Evolutionary conservation across 768 basidiomycete species (phyloP).

Genomic region (Mycena amicta): DNA sequence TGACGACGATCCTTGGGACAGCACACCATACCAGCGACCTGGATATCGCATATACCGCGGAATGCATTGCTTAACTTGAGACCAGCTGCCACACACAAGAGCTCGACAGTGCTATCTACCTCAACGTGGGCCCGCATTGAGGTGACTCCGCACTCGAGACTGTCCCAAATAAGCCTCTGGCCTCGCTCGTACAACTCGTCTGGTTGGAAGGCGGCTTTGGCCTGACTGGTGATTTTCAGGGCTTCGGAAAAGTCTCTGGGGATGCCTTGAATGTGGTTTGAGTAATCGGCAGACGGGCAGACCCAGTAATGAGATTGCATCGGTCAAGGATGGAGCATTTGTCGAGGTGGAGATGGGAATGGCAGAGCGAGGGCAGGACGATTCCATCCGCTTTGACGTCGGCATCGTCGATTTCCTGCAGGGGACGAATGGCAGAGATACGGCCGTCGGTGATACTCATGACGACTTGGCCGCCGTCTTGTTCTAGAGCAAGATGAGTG

Average conservation of each 20-base stretch:
- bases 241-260: slow-evolving; percentile 59
- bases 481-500: too few relatives aligned
- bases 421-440: slow-evolving; percentile 3
- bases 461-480: too few relatives aligned
- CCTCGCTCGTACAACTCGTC: slow-evolving; percentile 56
- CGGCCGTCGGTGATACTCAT: too few relatives aligned
- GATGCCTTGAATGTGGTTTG: slow-evolving; percentile 7
- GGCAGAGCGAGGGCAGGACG: slow-evolving; percentile 49
- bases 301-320: slow-evolving; percentile 58
- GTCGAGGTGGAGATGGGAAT: slow-evolving; percentile 69
- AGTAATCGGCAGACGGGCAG: slow-evolving; percentile 18
- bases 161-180: slow-evolving; percentile 54
- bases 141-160: slow-evolving; percentile 64
- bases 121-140: slow-evolving; percentile 71
- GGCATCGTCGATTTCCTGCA: too few relatives aligned
- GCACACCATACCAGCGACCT: slow-evolving; percentile 52
- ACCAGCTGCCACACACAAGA: slow-evolving; percentile 56
- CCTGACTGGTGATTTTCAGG: slow-evolving; percentile 50
- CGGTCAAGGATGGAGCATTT: slow-evolving; percentile 67
- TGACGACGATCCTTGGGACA: too few relatives aligned
- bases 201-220: slow-evolving; percentile 50
- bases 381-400: slow-evolving; percentile 28
- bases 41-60: slow-evolving; percentile 51
- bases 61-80: slow-evolving; percentile 50
- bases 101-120: slow-evolving; percentile 56